Base-by-base conservation (phyloP, 1,284 basidiomycete species). In the Apiotrichum veenhuisii region DNA sequence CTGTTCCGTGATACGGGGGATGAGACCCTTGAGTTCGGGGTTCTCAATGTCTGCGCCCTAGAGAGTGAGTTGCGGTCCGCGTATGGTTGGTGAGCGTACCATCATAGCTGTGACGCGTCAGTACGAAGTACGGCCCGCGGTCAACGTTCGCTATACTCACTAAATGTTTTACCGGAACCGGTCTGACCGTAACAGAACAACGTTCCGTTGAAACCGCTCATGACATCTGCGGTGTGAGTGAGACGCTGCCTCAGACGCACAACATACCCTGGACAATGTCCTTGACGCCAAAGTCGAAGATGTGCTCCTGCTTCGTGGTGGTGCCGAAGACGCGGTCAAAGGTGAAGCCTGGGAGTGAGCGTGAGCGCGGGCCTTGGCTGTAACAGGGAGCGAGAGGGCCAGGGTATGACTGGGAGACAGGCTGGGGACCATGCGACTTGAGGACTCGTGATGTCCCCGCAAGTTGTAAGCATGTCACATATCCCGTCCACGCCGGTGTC, bases 101-200 rank as follows among this genome's bases (percentile, higher is more conserved):
- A 96, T 96, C 92, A 96, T 96, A 11, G 93, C 73, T 75, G 40
- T n/a, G 26, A n/a, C n/a, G 11, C 12, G 55, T 62, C 51, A 62
- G 59, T 51, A 50, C 46, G 42, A 52, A 36, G 14, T 34, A n/a
- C n/a, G n/a, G n/a, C n/a, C 22, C 12, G 27, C 20, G n/a, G n/a
- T 25, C 12, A 15, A 12, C 30, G 12, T 30, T 12, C 5, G 30
- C 30, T 25, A 33, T 54, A 64, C 73, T 68, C 51, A 73, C 76
- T 78, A 76, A 93, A 95, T 9, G 91, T 94, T 81, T 94, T 94
- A 73, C 93, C 92, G 73, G 90, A 91, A 70, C 96, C 96, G 23
- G 97, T 98, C 78, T 98, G 96, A 58, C 96, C 96, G 76, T 99
- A 99, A 46, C 96, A 96, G 76, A 98, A 98, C 37, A 97, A 86